Base-by-base conservation (phyloP, 2,329 filamentous ascomycete species). In the Orbilia javanica region DNA sequence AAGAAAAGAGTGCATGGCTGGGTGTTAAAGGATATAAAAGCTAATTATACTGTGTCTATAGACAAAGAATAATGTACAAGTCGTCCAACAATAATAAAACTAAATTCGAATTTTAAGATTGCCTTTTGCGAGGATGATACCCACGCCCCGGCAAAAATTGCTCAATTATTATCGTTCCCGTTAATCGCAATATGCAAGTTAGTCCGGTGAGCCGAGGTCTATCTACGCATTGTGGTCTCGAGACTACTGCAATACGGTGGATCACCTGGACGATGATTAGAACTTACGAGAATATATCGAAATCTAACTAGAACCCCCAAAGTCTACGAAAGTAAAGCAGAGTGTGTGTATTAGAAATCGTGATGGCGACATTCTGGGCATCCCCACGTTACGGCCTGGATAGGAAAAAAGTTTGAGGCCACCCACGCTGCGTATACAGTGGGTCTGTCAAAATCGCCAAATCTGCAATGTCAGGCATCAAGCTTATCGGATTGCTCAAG, bases 21-120 rank as follows among this genome's bases (percentile, higher is more conserved):
- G 6, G 15, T n/a, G n/a, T 39, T 36, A 34, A 42, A 60, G 55
- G 55, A 60, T 34, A 25, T 42, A 27, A 44, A 55, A 11, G 75
- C 75, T 60, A 60, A 60, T 60, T 60, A 60, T 60, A 60, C 55
- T 60, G 69, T 74, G 69, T 70, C 39, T 83, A 83, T 84, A 94
- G 92, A 94, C 94, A 85, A 94, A 94, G 89, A 93, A 96, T 86
- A 95, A 95, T 82, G 89, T 96, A 64, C 92, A 95, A 84, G 91
- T 95, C 80, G 92, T 96, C 79, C 92, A 94, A 86, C 91, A 92
- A 85, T 91, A 87, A 79, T 5, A 34, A 5, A 44, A 80, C 80
- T 79, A 79, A 57, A 68, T 60, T 42, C 20, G 22, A 42, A 60
- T 42, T n/a, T n/a, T 60, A n/a, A 60, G 34, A 60, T 42, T n/a